Percentiles rank a stretch among this genome's conserved stretches.
Conservation (phyloP, 148 eudicot species). For the Vaccinium corymbosum region DNA sequence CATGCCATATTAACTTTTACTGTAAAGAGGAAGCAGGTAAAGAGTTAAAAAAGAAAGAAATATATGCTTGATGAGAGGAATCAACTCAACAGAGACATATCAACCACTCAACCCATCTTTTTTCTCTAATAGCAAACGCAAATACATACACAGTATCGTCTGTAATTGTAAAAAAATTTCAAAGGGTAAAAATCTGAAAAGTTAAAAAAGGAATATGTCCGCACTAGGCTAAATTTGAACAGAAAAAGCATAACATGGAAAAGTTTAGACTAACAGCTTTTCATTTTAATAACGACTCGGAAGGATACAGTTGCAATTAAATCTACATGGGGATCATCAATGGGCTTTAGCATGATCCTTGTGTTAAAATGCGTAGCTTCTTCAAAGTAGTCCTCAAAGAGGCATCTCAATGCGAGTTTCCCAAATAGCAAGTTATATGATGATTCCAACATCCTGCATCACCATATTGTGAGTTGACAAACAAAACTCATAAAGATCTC, state of each 20-base stretch:
- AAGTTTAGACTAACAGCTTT: not conserved
- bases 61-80: not conserved
- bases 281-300: not conserved
- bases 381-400: slow-evolving; percentile 92
- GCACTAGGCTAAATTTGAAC: no score
- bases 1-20: not conserved
- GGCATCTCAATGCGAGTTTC: slow-evolving; percentile 82
- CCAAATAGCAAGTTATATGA: slow-evolving; percentile 82
- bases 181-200: no score
- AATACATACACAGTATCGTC: not conserved
- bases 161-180: not conserved
- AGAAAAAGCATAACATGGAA: no score
- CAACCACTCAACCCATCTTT: not conserved
- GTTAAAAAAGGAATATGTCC: no score
- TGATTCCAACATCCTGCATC: slow-evolving; percentile 92
- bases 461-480: slow-evolving; percentile 3
- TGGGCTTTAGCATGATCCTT: slow-evolving; percentile 83
- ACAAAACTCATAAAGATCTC: not conserved
- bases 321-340: slow-evolving; percentile 95
- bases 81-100: not conserved
- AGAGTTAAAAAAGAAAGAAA: not conserved
- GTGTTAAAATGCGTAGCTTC: slow-evolving; percentile 77
- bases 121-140: not conserved
- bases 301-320: slow-evolving; percentile 89
- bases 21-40: no score